Evolutionary conservation across 116 monocot genomes (phyloP), one percentile per base, ranked within the genome.

Genomic region (Phalaenopsis hybrid): DNA sequence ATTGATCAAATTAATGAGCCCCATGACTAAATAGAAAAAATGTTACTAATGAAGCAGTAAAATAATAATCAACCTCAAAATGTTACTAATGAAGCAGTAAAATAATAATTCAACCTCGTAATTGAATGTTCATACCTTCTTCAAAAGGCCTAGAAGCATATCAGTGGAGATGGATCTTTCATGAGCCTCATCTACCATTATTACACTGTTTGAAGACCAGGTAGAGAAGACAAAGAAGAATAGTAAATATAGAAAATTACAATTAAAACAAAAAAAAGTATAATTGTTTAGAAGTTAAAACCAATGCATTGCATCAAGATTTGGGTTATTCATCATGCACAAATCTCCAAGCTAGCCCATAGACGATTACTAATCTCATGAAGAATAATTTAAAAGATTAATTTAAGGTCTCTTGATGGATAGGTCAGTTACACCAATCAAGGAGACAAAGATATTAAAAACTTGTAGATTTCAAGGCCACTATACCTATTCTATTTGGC

Each of bases 141-240:
- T 99, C 80, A 99, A 78, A 57, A 99, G 95, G 6, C 99, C 95
- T 82, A 99, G 76, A 70, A 99, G 78, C 82, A 94, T 94, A 74
- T 99, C 99, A 34, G 94, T 99, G 79, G 99, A 95, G 33, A 99
- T 57, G 57, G 95, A 94, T 86, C 99, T 89, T 89, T 99, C 99
- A 89, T 99, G 99, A 77, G 99, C 99, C 80, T 99, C 99, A 84
- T 99, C 99, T 37, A 99, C 95, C 94, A 99, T 99, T 74, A 99
- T 89, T 33, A 99, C 88, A 90, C 98, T 98, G 81, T 6, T 52
- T 74, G 44, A 87, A 88, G 41, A 23, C 37, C 76, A 83, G 44
- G 43, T 4, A 77, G 34, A 37, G 37, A 57, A 23, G 79, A 8
- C 45, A 75, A 18, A 7, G n/a, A 72, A 55, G 55, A 75, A 75